phyloP scores from a whole-genome alignment of 106 monocot genomes.

The Platanthera zijinensis region DNA sequence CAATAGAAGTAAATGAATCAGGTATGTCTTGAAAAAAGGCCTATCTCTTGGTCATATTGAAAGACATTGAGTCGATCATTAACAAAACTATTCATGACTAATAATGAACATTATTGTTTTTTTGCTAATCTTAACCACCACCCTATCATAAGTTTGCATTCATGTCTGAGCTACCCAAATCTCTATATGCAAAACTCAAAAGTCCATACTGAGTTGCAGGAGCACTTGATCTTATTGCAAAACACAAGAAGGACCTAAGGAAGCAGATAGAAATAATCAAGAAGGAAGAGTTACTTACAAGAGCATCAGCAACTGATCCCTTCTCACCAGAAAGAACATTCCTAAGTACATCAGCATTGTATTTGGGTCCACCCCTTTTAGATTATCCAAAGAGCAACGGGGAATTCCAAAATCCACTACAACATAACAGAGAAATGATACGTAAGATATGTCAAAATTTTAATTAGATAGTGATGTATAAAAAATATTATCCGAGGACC shows the following conservation, averaged over 20 bases:
- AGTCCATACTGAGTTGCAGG: neutral
- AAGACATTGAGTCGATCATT: too few species aligned
- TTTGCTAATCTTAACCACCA: too few species aligned
- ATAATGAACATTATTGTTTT: too few species aligned
- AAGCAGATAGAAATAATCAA: neutral
- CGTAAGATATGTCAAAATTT: neutral
- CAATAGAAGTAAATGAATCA: too few species aligned
- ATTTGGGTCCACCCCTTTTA: slow-evolving; percentile 87
- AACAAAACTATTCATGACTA: too few species aligned
- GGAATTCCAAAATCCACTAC: slow-evolving; percentile 95
- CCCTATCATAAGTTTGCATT: neutral
- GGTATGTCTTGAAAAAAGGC: too few species aligned
- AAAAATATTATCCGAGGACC: neutral
- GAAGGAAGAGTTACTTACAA: slow-evolving; percentile 35
- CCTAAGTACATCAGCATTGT: slow-evolving; percentile 72
- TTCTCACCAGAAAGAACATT: slow-evolving; percentile 73
- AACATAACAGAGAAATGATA: neutral
- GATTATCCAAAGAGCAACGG: slow-evolving; percentile 53
- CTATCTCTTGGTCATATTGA: too few species aligned
- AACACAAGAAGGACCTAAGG: neutral
- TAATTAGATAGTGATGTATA: neutral
- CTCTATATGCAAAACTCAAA: neutral
- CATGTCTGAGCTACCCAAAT: neutral
- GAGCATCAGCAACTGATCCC: slow-evolving; percentile 75
- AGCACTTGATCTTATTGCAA: neutral